Percentiles rank a stretch among this genome's conserved stretches.
These are phyloP conservation scores for Astrocystis sublimbata DNA, from an alignment of 495 filamentous ascomycete genomes.

Conservation along the genomic window DNA sequence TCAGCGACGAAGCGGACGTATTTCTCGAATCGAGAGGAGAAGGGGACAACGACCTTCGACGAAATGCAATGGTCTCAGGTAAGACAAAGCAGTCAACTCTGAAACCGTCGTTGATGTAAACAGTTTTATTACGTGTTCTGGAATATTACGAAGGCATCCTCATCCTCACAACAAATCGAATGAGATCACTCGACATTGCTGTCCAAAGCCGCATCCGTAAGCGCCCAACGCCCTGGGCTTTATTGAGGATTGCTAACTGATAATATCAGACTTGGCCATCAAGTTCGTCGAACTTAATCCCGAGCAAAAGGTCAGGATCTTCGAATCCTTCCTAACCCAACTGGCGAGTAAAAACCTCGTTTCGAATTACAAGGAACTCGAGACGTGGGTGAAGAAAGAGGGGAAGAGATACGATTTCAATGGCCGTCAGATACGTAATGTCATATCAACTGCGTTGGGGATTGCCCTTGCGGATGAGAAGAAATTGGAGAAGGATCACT, in stretches of 20 bases:
- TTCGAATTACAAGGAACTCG: not conserved
- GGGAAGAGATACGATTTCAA: slow-evolving; percentile 3
- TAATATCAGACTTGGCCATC: slow-evolving; percentile 5
- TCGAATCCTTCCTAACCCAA: not conserved
- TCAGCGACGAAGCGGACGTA: slow-evolving; percentile 13
- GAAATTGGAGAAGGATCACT: not conserved
- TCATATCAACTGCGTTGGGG: slow-evolving; percentile 1
- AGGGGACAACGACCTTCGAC: slow-evolving; percentile 9
- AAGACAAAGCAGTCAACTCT: not conserved
- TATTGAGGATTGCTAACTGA: not conserved
- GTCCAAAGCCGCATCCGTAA: slow-evolving; percentile 16
- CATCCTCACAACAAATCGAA: slow-evolving; percentile 58
- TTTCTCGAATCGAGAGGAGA: slow-evolving; percentile 10
- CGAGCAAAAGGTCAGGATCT: not conserved
- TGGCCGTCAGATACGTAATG: slow-evolving; percentile 13
- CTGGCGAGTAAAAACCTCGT: slow-evolving; percentile 5
- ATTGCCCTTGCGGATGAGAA: not conserved
- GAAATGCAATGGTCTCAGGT: slow-evolving; percentile 18
- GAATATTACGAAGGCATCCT: slow-evolving; percentile 62
- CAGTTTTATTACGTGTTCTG: slow-evolving; percentile 52
- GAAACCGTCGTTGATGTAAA: not conserved
- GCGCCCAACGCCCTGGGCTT: not conserved
- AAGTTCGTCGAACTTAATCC: not conserved
- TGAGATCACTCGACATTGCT: slow-evolving; percentile 55
- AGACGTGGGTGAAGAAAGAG: slow-evolving; percentile 3